Evolutionary conservation across 345 rosid genomes (phyloP).

Genomic region (Populus euphratica): DNA sequence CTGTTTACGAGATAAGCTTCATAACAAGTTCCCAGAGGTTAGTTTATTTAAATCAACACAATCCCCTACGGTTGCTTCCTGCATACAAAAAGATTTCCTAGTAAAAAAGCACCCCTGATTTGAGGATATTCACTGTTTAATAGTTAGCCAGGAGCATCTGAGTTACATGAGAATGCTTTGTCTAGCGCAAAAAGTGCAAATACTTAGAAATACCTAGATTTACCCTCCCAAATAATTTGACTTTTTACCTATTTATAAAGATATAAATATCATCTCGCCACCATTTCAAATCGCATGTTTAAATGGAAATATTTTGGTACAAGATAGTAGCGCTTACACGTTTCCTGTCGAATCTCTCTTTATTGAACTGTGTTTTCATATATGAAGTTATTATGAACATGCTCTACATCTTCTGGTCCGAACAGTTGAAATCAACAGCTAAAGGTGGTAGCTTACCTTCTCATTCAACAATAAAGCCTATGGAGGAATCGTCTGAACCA

Average conservation of each 20-base stretch:
- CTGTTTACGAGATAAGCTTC: constrained; percentile 36
- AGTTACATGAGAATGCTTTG: background rate
- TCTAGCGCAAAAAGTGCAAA: background rate
- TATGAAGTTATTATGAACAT: background rate
- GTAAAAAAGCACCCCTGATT: background rate
- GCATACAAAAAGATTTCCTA: background rate
- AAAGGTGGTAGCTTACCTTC: constrained; percentile 27
- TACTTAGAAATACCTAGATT: no score
- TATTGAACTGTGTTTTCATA: background rate
- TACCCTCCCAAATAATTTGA: no score
- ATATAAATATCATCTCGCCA: no score
- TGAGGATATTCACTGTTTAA: no score
- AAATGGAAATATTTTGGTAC: background rate
- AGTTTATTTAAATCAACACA: constrained; percentile 9
- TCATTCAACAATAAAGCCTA: constrained; percentile 34
- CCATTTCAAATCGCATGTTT: no score
- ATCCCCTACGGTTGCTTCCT: background rate
- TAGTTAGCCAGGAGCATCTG: no score
- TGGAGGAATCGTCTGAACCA: constrained; percentile 36
- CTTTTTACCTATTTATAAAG: no score
- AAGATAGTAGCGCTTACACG: background rate
- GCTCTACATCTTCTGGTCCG: constrained; percentile 8
- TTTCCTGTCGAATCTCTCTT: background rate
- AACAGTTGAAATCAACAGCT: constrained; percentile 49
- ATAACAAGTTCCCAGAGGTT: constrained; percentile 49